Conservation (phyloP, 805 yeast species). For the Wickerhamiella hasegawae region DNA sequence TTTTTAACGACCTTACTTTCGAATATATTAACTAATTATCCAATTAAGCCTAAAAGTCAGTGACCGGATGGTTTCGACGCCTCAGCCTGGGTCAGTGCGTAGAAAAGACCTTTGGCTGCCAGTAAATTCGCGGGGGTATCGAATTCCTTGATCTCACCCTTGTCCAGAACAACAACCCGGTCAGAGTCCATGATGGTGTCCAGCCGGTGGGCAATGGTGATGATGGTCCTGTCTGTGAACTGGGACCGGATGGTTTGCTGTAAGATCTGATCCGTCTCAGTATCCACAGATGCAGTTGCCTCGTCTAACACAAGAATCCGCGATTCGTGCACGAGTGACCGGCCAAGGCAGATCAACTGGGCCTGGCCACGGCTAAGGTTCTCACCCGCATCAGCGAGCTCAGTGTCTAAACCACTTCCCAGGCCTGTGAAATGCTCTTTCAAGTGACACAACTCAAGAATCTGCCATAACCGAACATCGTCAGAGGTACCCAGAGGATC, state of each 20-base stretch:
- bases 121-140: conserved; percentile 48
- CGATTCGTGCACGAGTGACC: conserved; percentile 54
- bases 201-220: conserved; percentile 72
- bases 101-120: conserved; percentile 28
- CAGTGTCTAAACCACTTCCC: conserved; percentile 35
- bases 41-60: too few species aligned
- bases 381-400: conserved; percentile 54
- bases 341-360: conserved; percentile 61
- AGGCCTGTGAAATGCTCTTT: conserved; percentile 29
- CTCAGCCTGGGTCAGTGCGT: conserved; percentile 4
- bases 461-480: conserved; percentile 44
- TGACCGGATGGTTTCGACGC: too few species aligned
- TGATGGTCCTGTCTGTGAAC: conserved; percentile 49
- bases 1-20: too few species aligned
- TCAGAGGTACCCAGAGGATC: conserved; percentile 42
- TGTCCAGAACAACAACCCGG: conserved; percentile 38
- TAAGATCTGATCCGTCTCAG: conserved; percentile 58
- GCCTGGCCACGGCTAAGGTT: conserved; percentile 73
- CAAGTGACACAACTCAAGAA: conserved; percentile 44
- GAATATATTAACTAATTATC: too few species aligned
- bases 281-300: conserved; percentile 51
- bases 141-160: conserved; percentile 37
- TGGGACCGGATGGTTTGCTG: conserved; percentile 50
- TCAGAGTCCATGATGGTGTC: conserved; percentile 52
- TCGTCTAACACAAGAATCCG: conserved; percentile 59